A percentile compares a stretch with the other conserved stretches of the same genome.
Conservation (phyloP, 805 yeast species). For the Hanseniaspora hatyaiensis region DNA sequence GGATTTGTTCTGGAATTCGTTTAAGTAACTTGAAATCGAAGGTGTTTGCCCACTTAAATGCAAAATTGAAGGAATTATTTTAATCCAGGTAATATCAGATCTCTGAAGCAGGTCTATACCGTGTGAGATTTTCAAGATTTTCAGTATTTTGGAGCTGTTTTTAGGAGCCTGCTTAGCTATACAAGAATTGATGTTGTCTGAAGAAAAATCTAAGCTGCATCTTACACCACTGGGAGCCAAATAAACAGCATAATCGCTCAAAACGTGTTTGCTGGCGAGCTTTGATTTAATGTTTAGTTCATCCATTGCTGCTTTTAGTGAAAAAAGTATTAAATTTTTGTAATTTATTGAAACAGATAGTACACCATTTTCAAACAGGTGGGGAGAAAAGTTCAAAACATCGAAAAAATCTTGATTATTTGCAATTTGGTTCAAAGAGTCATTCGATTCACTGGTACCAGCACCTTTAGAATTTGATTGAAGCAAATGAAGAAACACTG, state of each 20-base stretch:
- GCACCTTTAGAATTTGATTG: no score
- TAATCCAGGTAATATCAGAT: slow-evolving; percentile 44
- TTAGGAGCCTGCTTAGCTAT: slow-evolving; percentile 33
- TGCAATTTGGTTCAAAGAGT: no score
- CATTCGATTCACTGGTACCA: no score
- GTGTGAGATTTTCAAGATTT: slow-evolving; percentile 32
- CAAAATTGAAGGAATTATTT: slow-evolving; percentile 52
- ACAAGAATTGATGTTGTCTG: slow-evolving; percentile 28
- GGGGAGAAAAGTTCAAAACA: slow-evolving; percentile 39
- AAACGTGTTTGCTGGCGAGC: not conserved
- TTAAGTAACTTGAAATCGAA: slow-evolving; percentile 43
- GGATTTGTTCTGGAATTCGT: not conserved
- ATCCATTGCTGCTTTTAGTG: slow-evolving; percentile 23
- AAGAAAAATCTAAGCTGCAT: slow-evolving; percentile 32
- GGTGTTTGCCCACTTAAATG: slow-evolving; percentile 63
- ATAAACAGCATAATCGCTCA: slow-evolving; percentile 30
- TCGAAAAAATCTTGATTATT: slow-evolving; percentile 8
- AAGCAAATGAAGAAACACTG: not conserved
- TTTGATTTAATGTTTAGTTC: slow-evolving; percentile 19
- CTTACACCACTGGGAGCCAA: slow-evolving; percentile 48
- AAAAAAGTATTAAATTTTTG: slow-evolving; percentile 28
- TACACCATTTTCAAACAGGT: slow-evolving; percentile 37
- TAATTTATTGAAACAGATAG: slow-evolving; percentile 31
- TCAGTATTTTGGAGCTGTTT: slow-evolving; percentile 31
- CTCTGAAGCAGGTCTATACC: slow-evolving; percentile 24